Evolutionary conservation across 176 grass and related monocot species (phyloP).

Genomic region (Carex littledalei): DNA sequence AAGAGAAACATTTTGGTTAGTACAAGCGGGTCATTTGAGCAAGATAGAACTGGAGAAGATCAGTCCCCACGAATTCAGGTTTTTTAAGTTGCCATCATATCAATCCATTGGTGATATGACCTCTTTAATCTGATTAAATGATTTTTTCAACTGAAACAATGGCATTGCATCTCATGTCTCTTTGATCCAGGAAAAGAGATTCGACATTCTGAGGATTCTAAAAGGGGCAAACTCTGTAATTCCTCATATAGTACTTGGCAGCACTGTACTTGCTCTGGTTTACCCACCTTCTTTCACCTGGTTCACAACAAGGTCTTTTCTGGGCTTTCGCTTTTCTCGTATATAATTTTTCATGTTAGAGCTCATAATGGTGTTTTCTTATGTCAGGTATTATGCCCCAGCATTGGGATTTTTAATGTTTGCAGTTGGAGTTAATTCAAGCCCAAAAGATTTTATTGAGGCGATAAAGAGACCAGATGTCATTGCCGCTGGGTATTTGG

Average conservation of each 20-base stretch:
- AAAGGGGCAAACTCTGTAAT: conserved; percentile 70
- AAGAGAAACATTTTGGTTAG: conserved; percentile 20
- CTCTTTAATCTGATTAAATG: neutral
- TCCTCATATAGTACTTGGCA: conserved; percentile 82
- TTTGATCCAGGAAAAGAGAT: conserved; percentile 30
- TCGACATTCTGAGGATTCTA: conserved; percentile 49
- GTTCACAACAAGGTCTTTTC: conserved; percentile 78
- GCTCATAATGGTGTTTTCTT: neutral
- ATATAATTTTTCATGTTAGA: neutral
- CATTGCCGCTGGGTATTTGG: conserved; percentile 65
- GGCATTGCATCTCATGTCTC: conserved; percentile 8
- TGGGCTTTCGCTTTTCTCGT: neutral
- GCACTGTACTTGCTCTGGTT: conserved; percentile 77
- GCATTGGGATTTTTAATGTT: conserved; percentile 97
- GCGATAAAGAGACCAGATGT: conserved; percentile 76
- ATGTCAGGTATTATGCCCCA: conserved; percentile 85
- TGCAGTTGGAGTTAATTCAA: conserved; percentile 96
- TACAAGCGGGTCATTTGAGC: conserved; percentile 37
- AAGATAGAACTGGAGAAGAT: conserved; percentile 20
- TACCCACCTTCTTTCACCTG: conserved; percentile 92
- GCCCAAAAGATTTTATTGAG: conserved; percentile 73
- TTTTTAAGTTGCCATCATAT: neutral
- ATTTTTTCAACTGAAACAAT: conserved; percentile 11
- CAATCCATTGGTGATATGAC: neutral
- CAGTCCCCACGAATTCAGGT: conserved; percentile 34